phyloP scores from a whole-genome alignment of 2,329 filamentous ascomycete species.

The Alternaria hordeiaustralica region DNA sequence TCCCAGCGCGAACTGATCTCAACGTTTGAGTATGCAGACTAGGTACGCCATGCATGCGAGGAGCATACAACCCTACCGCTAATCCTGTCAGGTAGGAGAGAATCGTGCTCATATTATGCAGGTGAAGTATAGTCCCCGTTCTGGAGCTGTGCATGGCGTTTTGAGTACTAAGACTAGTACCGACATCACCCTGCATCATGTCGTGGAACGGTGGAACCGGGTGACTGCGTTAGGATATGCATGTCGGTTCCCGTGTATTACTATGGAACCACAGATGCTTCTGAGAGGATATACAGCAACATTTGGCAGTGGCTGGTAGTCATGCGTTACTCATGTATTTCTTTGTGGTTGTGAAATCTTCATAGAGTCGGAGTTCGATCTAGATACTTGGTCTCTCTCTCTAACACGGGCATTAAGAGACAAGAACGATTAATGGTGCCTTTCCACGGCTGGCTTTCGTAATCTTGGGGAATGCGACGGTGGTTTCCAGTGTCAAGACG shows the following conservation, averaged over 20 bases:
- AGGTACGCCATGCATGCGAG: background rate
- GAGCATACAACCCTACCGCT: background rate
- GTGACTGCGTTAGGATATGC: background rate
- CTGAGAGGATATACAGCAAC: background rate
- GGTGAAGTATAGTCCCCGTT: background rate
- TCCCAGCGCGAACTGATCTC: too few relatives aligned
- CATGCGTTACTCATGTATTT: background rate
- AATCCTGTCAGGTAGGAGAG: background rate
- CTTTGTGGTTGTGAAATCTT: too few relatives aligned
- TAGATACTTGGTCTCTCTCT: too few relatives aligned
- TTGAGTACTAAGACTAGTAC: background rate
- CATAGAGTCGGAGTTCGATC: too few relatives aligned
- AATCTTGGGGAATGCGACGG: too few relatives aligned
- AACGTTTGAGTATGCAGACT: too few relatives aligned
- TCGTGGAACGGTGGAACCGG: background rate
- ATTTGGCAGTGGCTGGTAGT: background rate
- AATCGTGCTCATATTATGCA: background rate
- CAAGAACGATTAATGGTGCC: too few relatives aligned
- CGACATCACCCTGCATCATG: background rate
- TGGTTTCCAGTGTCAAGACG: background rate
- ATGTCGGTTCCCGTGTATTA: background rate
- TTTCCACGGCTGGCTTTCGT: too few relatives aligned
- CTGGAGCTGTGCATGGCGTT: background rate
- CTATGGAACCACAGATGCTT: background rate
- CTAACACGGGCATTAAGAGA: too few relatives aligned